Base-by-base conservation (phyloP, 306 rosid genomes). In the Cicer bijugum region DNA sequence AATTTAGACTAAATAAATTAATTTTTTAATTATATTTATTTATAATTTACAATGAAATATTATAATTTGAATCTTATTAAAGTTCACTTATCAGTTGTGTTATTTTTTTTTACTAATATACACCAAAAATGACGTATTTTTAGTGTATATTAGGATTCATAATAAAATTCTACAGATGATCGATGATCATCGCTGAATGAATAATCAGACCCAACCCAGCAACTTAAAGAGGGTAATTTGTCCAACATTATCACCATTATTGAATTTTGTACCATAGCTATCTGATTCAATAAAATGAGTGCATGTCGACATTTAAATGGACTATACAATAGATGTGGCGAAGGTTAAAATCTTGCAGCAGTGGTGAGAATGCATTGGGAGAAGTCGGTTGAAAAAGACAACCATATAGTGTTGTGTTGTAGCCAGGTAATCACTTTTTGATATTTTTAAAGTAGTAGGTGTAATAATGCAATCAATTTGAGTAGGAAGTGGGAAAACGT, bases 361-460 rank as follows among this genome's bases (percentile, higher is more conserved):
- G 65, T 65, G 82, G 65, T 65, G 78, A 58, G 51, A 44, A 19
- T 33, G n/a, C 55, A 10, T 52, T 78, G 37, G 23, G 33, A 65
- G 39, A 11, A 47, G 64, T 64, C 40, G 59, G 16, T 56, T 59
- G 65, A 59, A 76, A 71, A 37, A 53, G 75, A 77, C 78, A 64
- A 17, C 46, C 37, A 75, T 75, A 43, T 16, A 12, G 7, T 40
- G 12, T 44, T 23, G 60, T 45, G 53, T 74, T 45, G 15, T 19
- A n/a, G n/a, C n/a, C n/a, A n/a, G 6, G 33, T 17, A n/a, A 44
- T 66, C 33, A 39, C 39, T 70, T 69, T 56, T 35, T 73, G 9
- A 12, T 12, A 11, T 9, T 19, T 35, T 58, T 20, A 8, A 47
- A 58, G 9, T 59, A 70, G 38, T 59, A 1, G 66, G 39, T 69